These are phyloP conservation scores for Tetragonia tetragonoides DNA, from an alignment of 148 eudicot species.

Conservation along the genomic window DNA sequence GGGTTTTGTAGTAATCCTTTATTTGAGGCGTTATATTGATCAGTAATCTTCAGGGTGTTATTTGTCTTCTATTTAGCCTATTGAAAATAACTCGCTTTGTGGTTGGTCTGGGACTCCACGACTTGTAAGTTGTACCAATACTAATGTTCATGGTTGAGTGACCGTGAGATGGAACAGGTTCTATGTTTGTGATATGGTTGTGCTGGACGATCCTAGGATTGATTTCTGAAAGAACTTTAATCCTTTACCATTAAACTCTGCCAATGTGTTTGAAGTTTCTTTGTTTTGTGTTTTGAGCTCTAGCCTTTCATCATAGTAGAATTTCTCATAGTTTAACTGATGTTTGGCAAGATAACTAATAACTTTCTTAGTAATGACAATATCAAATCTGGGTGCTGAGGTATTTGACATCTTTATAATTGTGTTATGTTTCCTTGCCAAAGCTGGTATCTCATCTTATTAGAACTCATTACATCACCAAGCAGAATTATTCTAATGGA, in stretches of 20 bases:
- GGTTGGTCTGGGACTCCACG: neutral
- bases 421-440: no score
- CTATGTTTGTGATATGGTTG: neutral
- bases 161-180: neutral
- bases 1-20: neutral
- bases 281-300: no score
- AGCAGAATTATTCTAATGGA: neutral
- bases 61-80: neutral
- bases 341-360: neutral
- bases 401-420: neutral
- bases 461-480: neutral
- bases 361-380: neutral
- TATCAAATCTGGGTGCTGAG: neutral
- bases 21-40: neutral
- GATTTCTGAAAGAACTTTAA: neutral
- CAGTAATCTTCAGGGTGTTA: neutral
- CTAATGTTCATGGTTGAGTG: neutral
- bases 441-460: neutral
- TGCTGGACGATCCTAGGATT: neutral
- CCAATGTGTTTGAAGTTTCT: neutral
- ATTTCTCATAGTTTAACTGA: no score
- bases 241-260: neutral
- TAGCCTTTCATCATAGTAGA: neutral
- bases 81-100: neutral
- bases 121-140: no score